Evolutionary conservation across 306 rosid species (phyloP), one percentile per base, ranked within the genome.

Genomic region (Prunus armeniaca): DNA sequence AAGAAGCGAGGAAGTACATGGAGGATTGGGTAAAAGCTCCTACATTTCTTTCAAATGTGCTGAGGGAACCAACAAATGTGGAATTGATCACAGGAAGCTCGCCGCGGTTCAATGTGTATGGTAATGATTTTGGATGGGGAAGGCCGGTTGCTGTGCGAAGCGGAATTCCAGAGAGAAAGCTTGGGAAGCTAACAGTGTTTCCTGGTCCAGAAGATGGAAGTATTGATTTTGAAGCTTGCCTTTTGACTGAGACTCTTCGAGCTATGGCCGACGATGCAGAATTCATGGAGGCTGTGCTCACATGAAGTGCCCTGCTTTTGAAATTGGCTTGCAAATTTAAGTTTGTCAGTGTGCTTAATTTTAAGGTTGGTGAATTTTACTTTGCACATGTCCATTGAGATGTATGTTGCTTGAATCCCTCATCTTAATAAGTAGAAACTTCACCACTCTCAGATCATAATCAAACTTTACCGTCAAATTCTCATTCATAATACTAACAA

Each of bases 101-200:
- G 2, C 89, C 86, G 2, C 13, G 85, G 75, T 87, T 85, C 69
- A 18, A 85, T 54, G 67, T 87, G 45, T 87, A 82, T 17, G 79
- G 86, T 9, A 85, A 81, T 63, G 87, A 87, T 30, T 87, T 87
- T 15, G 89, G 89, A 7, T 82, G 83, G 87, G 89, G 87, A 4
- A 85, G 67, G 60, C 88, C 87, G 0, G 43, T 84, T 20, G 88
- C 79, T 0, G 85, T 84, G 5, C 28, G 85, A 67, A 87, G 86
- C 32, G 91, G 86, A 3, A 1, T 5, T 1, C 20, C 41, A 34
- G 41, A 34, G 41, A 34, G 41, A 34, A 34, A 34, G 41, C 41
- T 34, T 6, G 86, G 88, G 41, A 87, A 55, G 76, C 47, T 82
- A 20, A 72, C 66, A 4, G 45, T 82, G 50, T 84, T 34, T 64